Conservation (phyloP, 2,329 filamentous ascomycete genomes). For the Ophiostoma sp. region DNA sequence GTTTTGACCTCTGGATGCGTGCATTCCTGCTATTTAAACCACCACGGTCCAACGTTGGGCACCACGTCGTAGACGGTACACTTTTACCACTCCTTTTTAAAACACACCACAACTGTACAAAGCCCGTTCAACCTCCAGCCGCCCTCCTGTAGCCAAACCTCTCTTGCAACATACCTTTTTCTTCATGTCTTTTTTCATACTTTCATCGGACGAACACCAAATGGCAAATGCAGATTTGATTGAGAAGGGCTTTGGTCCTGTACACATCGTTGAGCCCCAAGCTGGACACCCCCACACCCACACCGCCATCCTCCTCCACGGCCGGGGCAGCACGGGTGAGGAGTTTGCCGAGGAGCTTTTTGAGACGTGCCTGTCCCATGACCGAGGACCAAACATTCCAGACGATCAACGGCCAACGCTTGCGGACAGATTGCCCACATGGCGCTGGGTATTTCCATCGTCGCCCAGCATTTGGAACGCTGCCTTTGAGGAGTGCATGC, state of each 20-base stretch:
- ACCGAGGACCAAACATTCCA: no score
- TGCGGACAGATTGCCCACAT: slow-evolving; percentile 38
- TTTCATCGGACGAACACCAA: neutral
- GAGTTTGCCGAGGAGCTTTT: slow-evolving; percentile 33
- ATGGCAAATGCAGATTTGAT: neutral
- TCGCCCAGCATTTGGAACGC: slow-evolving; percentile 33
- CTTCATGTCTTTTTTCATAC: no score
- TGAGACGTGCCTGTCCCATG: slow-evolving; percentile 31
- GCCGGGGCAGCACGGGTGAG: slow-evolving; percentile 37
- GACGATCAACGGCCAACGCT: slow-evolving; percentile 31
- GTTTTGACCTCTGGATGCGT: no score
- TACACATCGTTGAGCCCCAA: slow-evolving; percentile 13
- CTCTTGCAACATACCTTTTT: no score
- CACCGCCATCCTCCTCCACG: slow-evolving; percentile 43
- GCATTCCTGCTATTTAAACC: no score
- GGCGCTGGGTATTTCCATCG: slow-evolving; percentile 47
- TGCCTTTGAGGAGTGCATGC: slow-evolving; percentile 24
- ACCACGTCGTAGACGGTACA: no score
- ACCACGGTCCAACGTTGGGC: no score
- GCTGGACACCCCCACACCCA: slow-evolving; percentile 33
- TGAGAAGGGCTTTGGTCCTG: slow-evolving; percentile 13
- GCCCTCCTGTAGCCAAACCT: no score
- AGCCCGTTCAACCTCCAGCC: no score
- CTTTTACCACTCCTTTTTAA: no score
- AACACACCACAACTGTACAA: no score